Evolutionary conservation across 441 rosid genomes (phyloP).

Genomic region (Populus hybrid): DNA sequence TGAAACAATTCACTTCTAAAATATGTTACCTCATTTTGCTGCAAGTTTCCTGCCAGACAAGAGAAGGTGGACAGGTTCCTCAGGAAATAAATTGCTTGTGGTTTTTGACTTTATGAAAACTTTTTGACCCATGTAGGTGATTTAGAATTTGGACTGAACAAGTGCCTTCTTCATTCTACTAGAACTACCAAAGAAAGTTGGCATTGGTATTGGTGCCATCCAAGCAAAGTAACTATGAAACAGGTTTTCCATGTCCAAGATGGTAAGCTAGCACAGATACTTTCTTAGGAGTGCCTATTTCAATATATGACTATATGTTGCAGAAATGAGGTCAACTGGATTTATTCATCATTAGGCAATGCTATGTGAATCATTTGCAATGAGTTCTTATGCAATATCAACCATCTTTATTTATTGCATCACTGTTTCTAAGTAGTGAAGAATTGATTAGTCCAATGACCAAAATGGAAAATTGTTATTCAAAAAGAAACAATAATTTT

Average conservation of each 20-base stretch:
- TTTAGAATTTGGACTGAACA: background rate
- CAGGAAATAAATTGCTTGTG: background rate
- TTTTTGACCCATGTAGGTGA: background rate
- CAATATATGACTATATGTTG: background rate
- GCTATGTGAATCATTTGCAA: background rate
- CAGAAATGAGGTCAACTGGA: background rate
- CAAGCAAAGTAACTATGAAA: background rate
- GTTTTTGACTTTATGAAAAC: background rate
- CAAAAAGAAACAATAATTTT: background rate
- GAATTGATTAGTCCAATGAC: background rate
- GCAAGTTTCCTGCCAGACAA: background rate
- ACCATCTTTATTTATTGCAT: background rate
- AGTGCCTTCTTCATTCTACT: background rate
- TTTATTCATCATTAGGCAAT: background rate
- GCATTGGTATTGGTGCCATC: background rate
- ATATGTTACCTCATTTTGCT: background rate
- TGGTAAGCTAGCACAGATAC: background rate
- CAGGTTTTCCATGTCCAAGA: background rate
- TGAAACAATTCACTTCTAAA: background rate
- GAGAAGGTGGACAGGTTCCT: background rate
- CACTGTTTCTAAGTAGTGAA: background rate
- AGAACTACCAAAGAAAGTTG: background rate
- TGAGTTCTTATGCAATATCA: background rate
- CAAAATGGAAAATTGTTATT: background rate
- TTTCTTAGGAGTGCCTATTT: background rate